These are phyloP conservation scores for Saturnispora galanensis DNA, from an alignment of 805 yeast species.

Conservation along the genomic window DNA sequence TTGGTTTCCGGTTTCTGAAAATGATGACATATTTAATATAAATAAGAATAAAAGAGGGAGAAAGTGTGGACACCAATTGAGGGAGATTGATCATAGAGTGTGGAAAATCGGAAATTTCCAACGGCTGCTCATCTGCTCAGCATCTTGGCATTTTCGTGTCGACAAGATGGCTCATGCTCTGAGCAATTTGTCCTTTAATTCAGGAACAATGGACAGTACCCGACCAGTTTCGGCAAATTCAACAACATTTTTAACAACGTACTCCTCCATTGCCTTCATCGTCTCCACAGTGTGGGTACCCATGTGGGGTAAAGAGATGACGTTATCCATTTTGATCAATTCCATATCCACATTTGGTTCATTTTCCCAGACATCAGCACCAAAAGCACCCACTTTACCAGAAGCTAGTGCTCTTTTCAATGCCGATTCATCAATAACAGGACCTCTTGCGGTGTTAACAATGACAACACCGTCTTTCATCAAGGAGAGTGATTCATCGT, in stretches of 20 bases:
- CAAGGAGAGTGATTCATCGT: slow-evolving; percentile 47
- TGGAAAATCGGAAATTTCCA: not conserved
- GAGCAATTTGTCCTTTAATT: slow-evolving; percentile 30
- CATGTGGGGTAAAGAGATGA: slow-evolving; percentile 78
- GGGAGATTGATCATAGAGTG: not conserved
- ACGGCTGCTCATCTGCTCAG: slow-evolving; percentile 2
- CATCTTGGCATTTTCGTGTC: not conserved
- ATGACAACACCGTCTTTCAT: slow-evolving; percentile 74
- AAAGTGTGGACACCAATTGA: not conserved
- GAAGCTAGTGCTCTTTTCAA: slow-evolving; percentile 44
- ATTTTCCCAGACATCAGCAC: slow-evolving; percentile 65
- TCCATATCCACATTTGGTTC: slow-evolving; percentile 68
- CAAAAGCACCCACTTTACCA: slow-evolving; percentile 61
- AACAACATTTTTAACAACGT: slow-evolving; percentile 59
- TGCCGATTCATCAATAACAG: slow-evolving; percentile 61
- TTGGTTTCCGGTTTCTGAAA: slow-evolving; percentile 21
- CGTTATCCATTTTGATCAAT: slow-evolving; percentile 51
- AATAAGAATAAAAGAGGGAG: slow-evolving; percentile 1
- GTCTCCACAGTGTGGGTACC: slow-evolving; percentile 78
- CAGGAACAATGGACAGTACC: slow-evolving; percentile 75
- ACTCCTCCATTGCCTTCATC: slow-evolving; percentile 68
- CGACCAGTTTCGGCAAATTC: slow-evolving; percentile 54
- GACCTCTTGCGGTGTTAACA: slow-evolving; percentile 85
- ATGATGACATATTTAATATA: slow-evolving; percentile 14
- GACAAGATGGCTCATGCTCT: not conserved